Conservation (phyloP, 805 yeast species). For the Metschnikowia shivogae region DNA sequence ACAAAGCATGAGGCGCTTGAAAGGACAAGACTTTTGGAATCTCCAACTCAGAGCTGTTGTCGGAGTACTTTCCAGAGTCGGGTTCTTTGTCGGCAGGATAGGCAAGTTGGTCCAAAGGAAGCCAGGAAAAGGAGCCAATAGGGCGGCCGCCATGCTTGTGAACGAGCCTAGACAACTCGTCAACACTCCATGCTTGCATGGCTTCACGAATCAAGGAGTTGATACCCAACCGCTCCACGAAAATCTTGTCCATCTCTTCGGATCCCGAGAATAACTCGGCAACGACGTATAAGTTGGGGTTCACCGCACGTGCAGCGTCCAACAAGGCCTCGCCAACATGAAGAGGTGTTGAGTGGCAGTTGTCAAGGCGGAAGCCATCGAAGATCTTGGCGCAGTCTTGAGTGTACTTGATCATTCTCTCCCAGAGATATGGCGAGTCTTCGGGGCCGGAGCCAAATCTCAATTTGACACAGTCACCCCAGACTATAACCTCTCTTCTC, state of each 20-base stretch:
- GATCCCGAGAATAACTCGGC: slow-evolving; percentile 95
- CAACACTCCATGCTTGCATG: slow-evolving; percentile 91
- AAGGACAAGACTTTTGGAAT: slow-evolving; percentile 63
- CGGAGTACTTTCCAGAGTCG: slow-evolving; percentile 19
- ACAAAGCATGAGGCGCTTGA: slow-evolving; percentile 84
- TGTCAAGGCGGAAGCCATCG: slow-evolving; percentile 88
- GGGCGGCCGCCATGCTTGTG: slow-evolving; percentile 95
- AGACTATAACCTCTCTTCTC: slow-evolving; percentile 87
- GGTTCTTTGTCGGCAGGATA: slow-evolving; percentile 55
- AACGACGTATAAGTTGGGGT: slow-evolving; percentile 85
- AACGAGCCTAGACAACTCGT: slow-evolving; percentile 78
- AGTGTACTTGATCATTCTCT: slow-evolving; percentile 77
- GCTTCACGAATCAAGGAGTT: slow-evolving; percentile 91
- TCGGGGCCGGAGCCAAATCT: slow-evolving; percentile 74
- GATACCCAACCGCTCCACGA: slow-evolving; percentile 86
- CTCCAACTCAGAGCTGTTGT: slow-evolving; percentile 55
- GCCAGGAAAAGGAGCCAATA: slow-evolving; percentile 82
- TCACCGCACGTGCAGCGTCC: slow-evolving; percentile 80
- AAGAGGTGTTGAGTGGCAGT: slow-evolving; percentile 93
- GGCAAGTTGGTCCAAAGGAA: slow-evolving; percentile 71
- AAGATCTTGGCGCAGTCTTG: slow-evolving; percentile 67
- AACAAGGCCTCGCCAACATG: slow-evolving; percentile 89
- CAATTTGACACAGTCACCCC: slow-evolving; percentile 96
- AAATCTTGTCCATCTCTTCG: slow-evolving; percentile 82
- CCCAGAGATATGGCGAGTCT: slow-evolving; percentile 90